Percentiles rank a stretch among this genome's conserved stretches.
Evolutionary conservation across 345 rosid genomes (phyloP).

Genomic region (Pistacia atlantica): DNA sequence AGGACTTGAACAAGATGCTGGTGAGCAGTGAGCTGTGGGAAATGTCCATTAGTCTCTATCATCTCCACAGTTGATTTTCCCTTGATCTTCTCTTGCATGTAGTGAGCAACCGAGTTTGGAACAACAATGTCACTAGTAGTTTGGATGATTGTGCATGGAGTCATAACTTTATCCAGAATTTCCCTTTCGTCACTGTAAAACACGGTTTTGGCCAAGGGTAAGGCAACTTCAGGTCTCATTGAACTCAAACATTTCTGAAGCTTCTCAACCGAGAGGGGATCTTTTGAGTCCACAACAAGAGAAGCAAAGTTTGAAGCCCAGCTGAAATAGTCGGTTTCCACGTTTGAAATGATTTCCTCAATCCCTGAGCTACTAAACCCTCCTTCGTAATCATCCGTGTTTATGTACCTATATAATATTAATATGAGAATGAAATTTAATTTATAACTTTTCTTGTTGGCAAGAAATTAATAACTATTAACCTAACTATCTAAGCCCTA

Average conservation of each 20-base stretch:
- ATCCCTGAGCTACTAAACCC: constrained; percentile 49
- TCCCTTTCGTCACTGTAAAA: constrained; percentile 62
- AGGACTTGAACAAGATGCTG: constrained; percentile 49
- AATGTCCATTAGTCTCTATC: constrained; percentile 56
- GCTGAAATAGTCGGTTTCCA: constrained; percentile 48
- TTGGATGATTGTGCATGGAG: constrained; percentile 64
- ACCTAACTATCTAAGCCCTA: too few relatives aligned
- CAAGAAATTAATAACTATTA: neutral
- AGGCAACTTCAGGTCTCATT: constrained; percentile 62
- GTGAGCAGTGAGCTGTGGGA: constrained; percentile 76
- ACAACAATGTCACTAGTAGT: constrained; percentile 47
- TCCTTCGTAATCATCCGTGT: constrained; percentile 60
- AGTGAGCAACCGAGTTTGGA: constrained; percentile 59
- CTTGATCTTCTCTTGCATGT: constrained; percentile 62
- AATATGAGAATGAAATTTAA: neutral
- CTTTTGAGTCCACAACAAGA: constrained; percentile 41
- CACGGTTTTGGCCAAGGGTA: constrained; percentile 60
- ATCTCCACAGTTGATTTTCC: constrained; percentile 61
- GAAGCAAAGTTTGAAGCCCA: constrained; percentile 57
- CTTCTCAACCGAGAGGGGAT: constrained; percentile 38
- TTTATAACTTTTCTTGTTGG: too few relatives aligned
- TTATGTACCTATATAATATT: constrained; percentile 46
- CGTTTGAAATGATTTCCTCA: constrained; percentile 40
- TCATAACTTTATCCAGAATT: constrained; percentile 43
- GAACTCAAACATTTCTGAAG: constrained; percentile 34